Conservation (phyloP, 352 stramenopile genomes). For the Phytophthora colocasiae region DNA sequence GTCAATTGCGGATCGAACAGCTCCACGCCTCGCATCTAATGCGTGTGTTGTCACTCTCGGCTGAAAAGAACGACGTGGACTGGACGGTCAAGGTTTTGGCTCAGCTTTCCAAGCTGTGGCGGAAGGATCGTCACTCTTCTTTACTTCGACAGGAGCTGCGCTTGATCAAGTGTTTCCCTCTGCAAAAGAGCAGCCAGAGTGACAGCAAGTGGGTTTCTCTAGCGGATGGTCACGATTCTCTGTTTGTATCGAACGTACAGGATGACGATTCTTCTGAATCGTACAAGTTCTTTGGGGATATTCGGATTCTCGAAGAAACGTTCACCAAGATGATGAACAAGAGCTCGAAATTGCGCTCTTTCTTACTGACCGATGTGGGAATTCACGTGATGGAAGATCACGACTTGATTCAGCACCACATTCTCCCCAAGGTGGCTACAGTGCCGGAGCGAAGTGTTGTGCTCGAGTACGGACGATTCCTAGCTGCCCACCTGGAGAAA, state of each 20-base stretch:
- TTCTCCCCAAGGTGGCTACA: constrained; percentile 54
- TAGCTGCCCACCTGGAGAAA: constrained; percentile 41
- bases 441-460: constrained; percentile 9
- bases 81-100: constrained; percentile 54
- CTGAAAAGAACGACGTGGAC: constrained; percentile 42
- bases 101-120: constrained; percentile 66
- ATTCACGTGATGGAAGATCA: constrained; percentile 75
- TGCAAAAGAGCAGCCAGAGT: constrained; percentile 35
- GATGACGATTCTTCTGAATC: constrained; percentile 1
- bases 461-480: constrained; percentile 43
- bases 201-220: constrained; percentile 51
- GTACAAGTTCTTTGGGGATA: constrained; percentile 49
- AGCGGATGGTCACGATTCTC: constrained; percentile 28
- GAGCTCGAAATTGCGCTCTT: constrained; percentile 44
- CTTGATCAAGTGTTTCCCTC: constrained; percentile 76
- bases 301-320: constrained; percentile 49
- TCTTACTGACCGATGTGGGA: constrained; percentile 61
- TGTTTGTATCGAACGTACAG: no score
- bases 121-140: constrained; percentile 51
- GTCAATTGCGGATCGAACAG: constrained; percentile 67
- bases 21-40: constrained; percentile 72
- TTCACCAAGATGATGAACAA: constrained; percentile 44
- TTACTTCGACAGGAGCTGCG: constrained; percentile 71
- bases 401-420: constrained; percentile 71
- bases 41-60: constrained; percentile 50